phyloP scores from a whole-genome alignment of 371 early-diverging fungal species.

The Rhizopus arrhizus region DNA sequence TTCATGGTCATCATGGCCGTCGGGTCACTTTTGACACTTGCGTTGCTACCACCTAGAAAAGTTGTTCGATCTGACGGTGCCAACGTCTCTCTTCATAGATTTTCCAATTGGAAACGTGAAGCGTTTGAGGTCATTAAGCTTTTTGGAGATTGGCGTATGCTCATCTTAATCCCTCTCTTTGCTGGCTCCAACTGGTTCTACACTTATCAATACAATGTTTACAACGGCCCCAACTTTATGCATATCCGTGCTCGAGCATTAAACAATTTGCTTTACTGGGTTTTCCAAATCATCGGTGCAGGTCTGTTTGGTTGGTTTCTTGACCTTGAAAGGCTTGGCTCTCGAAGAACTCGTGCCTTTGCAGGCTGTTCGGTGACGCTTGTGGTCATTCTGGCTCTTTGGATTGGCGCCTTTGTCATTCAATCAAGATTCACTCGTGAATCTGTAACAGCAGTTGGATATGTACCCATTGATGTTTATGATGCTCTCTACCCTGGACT shows the following conservation, averaged over 20 bases:
- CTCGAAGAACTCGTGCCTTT: constrained; percentile 56
- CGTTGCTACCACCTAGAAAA: constrained; percentile 60
- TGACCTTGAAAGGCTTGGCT: constrained; percentile 45
- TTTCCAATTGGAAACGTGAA: constrained; percentile 57
- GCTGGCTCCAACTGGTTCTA: constrained; percentile 77
- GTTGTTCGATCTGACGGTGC: constrained; percentile 69
- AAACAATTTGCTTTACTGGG: constrained; percentile 73
- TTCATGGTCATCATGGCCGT: constrained; percentile 67
- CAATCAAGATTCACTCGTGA: constrained; percentile 50
- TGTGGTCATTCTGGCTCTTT: constrained; percentile 51
- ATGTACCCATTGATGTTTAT: constrained; percentile 28
- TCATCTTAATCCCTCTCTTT: constrained; percentile 67
- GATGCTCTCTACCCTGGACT: constrained; percentile 47
- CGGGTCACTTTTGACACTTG: constrained; percentile 58
- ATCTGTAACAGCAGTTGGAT: constrained; percentile 12
- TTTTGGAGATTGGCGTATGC: constrained; percentile 69
- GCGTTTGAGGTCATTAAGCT: constrained; percentile 55
- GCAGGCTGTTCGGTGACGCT: constrained; percentile 51
- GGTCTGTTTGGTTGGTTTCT: constrained; percentile 58
- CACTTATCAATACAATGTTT: constrained; percentile 61
- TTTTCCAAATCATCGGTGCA: constrained; percentile 68
- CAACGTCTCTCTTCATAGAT: constrained; percentile 56
- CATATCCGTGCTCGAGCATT: constrained; percentile 61
- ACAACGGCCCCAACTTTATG: constrained; percentile 49
- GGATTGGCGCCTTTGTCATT: constrained; percentile 59